Evolutionary conservation across 2,329 filamentous ascomycete genomes (phyloP), one percentile per base, ranked within the genome.

Genomic region (Nectriaceae sp.): DNA sequence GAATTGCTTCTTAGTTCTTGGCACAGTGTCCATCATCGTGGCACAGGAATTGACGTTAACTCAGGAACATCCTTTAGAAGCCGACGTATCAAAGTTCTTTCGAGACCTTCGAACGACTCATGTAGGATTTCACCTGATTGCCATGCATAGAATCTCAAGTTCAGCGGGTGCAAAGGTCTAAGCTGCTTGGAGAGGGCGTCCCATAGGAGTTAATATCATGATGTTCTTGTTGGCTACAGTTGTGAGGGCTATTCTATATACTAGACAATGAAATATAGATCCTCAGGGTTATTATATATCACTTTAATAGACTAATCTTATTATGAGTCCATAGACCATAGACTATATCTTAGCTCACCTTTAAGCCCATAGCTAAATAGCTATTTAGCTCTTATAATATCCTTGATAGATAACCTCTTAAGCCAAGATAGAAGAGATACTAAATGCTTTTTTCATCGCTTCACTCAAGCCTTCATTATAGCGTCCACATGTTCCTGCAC

Each of bases 401-500:
- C 15, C 26, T 31, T 15, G 10, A 15, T 31, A 10, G 15, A 31
- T 31, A 31, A 31, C 26, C 26, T 10, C 15, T 8, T 31, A 15
- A 8, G 10, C 15, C 10, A 31, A 31, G 10, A 10, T 31, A 15
- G 8, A 8, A 31, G 8, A 8, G 10, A 15, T n/a, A n/a, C n/a
- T n/a, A n/a, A n/a, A n/a, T n/a, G 26, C 15, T 31, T 15, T 31
- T 15, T 31, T 10, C 8, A 31, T 31, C 8, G 8, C 10, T 31
- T 10, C 15, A 15, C 26, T 15, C 15, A 8, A 31, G 10, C 26
- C 44, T 39, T 39, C 44, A 40, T 47, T 11, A 51, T 21, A 16
- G 35, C 36, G 15, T 55, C 41, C 3, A 42, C 48, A 36, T 60
- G 53, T 16, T 47, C 38, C 39, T 33, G 21, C 18, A 61, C 51